These are phyloP conservation scores for Williopsis jadinii DNA, from an alignment of 1,139 yeast genomes.

Conservation along the genomic window DNA sequence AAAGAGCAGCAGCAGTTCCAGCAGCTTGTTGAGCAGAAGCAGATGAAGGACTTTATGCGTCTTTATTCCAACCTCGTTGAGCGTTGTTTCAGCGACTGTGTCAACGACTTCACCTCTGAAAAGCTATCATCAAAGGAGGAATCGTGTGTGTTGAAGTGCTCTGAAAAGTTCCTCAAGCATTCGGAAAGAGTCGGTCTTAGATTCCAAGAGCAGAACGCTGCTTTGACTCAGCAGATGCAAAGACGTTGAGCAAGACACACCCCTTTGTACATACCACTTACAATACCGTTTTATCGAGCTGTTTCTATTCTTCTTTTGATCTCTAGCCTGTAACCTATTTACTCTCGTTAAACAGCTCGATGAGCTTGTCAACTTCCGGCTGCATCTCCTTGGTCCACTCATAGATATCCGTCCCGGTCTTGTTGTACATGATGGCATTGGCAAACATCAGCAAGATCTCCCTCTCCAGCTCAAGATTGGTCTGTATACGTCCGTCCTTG, in stretches of 20 bases:
- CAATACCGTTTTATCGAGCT: background rate
- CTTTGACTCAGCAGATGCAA: constrained; percentile 38
- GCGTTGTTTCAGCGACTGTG: constrained; percentile 96
- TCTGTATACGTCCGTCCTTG: constrained; percentile 50
- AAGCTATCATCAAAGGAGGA: constrained; percentile 80
- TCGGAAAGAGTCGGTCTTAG: constrained; percentile 98
- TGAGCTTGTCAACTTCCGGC: constrained; percentile 43
- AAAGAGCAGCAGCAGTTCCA: constrained; percentile 97
- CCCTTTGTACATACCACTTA: background rate
- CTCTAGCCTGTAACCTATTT: constrained; percentile 2
- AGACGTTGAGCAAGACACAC: constrained; percentile 20
- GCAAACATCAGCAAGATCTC: constrained; percentile 75
- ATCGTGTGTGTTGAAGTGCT: constrained; percentile 81
- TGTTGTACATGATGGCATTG: constrained; percentile 77
- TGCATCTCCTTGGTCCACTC: constrained; percentile 64
- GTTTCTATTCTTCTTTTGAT: background rate
- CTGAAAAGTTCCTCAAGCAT: constrained; percentile 96
- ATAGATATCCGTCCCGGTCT: constrained; percentile 55
- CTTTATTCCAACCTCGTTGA: constrained; percentile 89
- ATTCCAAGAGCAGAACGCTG: constrained; percentile 92
- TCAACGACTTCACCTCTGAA: constrained; percentile 93
- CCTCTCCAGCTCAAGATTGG: constrained; percentile 48
- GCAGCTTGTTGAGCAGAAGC: constrained; percentile 92
- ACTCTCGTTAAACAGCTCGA: constrained; percentile 37
- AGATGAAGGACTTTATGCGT: constrained; percentile 98